Evolutionary conservation across 2,329 filamentous ascomycete genomes (phyloP), one percentile per base, ranked within the genome.

Genomic region (Pseudopithomyces chartarum): DNA sequence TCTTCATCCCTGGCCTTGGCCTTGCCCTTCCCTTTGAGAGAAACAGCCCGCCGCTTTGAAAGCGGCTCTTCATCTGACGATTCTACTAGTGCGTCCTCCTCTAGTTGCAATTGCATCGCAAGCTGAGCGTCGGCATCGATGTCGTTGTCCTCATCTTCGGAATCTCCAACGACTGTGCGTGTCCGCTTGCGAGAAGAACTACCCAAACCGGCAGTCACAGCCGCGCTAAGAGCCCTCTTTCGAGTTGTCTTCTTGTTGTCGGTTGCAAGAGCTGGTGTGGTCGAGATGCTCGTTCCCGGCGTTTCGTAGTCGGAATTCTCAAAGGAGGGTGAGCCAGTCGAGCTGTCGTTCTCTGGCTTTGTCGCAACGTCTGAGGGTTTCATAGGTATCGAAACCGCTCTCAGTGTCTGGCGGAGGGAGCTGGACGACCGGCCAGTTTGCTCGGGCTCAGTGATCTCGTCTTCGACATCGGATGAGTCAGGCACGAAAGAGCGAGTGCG

Each of bases 201-300:
- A 40, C 47, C 56, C 13, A 62, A 34, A 11, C 54, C 58, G 17
- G 59, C 60, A 22, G 48, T 62, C 6, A 64, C 52, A 54, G 62
- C 56, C 54, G 62, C 58, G 53, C 60, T 62, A 33, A 67, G 50
- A 26, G 59, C 56, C 40, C 66, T 68, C 58, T 70, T 64, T 40
- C 63, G 56, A 50, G 65, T 67, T 48, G 73, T 62, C 48, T 58
- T 53, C 23, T 60, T 63, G 46, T 65, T 60, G 40, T 59, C 55
- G 53, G 61, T 8, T 7, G 79, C 79, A 22, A 79, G 76, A 20
- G 77, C 80, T 3, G 85, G 86, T 10, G 86, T 88, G 17, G 78
- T 79, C 45, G 79, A 76, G 52, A 81, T 79, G 70, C 85, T 88
- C 19, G 87, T 90, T 36, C 79, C 83, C 4, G 87, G 86, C 3